Base-by-base conservation (phyloP, 371 early-diverging fungal genomes). In the Sporodiniella umbellata region DNA sequence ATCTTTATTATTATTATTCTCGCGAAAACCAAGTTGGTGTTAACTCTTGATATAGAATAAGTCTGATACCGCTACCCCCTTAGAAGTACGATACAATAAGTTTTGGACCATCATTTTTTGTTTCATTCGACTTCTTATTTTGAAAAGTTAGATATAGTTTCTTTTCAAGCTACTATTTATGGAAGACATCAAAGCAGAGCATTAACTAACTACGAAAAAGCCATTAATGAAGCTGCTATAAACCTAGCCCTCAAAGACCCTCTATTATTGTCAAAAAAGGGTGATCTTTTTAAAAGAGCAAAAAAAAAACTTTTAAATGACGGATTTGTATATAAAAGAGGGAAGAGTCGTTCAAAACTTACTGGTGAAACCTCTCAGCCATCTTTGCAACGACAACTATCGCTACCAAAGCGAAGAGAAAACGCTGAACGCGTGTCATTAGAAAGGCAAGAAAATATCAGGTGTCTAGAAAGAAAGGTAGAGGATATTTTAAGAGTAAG, bases 261-360 rank as follows among this genome's bases (percentile, higher is more conserved):
- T 12, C 40, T 64, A 15, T 46, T 81, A 15, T 54, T 83, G 23
- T 62, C 71, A 2, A 66, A 79, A 43, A 80, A 79, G 49, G 79
- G 79, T 0, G 28, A 50, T 2, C 53, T 83, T 7, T 79, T 81
- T 51, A 72, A 74, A 22, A 58, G 63, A 40, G 81, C 84, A n/a
- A 81, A 81, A 51, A 72, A 76, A 12, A 73, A 75, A 44, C 53
- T 83, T 1, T 47, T 83, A 19, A 64, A 64, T 22, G 70, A 70
- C 19, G 81, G 81, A 6, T 83, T 78, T 42, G 62, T 60, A n/a
- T 83, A 83, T 53, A 81, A 80, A 45, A 78, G 84, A 12, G 84
- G 84, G 11, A 60, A 62, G 24, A 81, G 80, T 37, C 67, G 84
- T 33, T 83, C 84, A 28, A 83, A 83, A 38, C 52, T 81, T 18